Base-by-base conservation (phyloP, 176 grass and related monocot genomes). In the Carex kokanica region DNA sequence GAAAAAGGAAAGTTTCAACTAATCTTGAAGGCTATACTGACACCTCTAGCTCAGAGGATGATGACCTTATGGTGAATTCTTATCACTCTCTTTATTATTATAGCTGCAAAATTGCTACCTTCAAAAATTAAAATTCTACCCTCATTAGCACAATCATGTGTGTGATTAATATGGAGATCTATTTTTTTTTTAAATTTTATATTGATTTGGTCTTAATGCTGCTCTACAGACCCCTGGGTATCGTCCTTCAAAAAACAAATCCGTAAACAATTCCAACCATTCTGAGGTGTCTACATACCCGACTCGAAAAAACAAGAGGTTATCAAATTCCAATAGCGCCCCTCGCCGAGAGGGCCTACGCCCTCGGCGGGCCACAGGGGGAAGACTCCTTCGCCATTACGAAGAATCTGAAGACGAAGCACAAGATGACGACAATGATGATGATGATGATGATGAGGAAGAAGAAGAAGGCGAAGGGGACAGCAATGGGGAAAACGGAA, bases 21-120 rank as follows among this genome's bases (percentile, higher is more conserved):
- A 95, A 92, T 88, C 80, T 98, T 36, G 95, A 95, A 81, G 95
- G 89, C 29, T 98, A 95, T 81, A 90, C 87, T 47, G 90, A 98
- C 87, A 95, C 90, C 82, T 98, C 95, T 29, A 91, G 91, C 81
- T 93, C 90, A 32, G 92, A 91, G 89, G 95, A 98, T 98, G 91
- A 93, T 87, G 94, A 97, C 78, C 89, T 98, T 88, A 98, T 98
- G 95, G 95, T 98, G 77, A 89, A 81, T 87, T 84, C 70, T 68
- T 85, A 64, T 11, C 12, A 36, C 59, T 74, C 80, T 68, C 5
- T 70, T 78, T 75, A 47, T 78, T 75, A 71, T 43, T 71, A 71
- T 81, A 60, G 63, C 84, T 57, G 51, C 34, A 51, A 58, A 71
- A 24, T 17, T 74, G 0, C 36, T 18, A 71, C 58, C 8, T 74